A percentile compares a stretch with the other conserved stretches of the same genome.
phyloP scores from a whole-genome alignment of 305 asterid species.

The Fraxinus paxiana region DNA sequence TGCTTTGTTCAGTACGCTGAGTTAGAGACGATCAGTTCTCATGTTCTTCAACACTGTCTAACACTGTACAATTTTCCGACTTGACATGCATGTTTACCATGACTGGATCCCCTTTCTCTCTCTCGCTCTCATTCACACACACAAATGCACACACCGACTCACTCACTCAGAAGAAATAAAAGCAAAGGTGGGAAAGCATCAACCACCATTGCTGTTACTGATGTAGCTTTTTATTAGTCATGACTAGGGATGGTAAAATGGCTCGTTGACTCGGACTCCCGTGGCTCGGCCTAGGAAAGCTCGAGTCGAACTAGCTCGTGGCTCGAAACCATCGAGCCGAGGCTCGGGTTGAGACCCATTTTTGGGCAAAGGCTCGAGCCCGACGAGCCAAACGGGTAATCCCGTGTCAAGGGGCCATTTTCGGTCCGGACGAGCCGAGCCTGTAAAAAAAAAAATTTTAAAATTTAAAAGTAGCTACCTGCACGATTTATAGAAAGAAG shows the following conservation, averaged over 20 bases:
- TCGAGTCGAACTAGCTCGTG: too few relatives aligned
- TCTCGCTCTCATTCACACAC: background rate
- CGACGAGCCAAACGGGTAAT: too few relatives aligned
- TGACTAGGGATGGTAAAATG: background rate
- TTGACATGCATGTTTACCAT: background rate
- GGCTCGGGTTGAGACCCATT: too few relatives aligned
- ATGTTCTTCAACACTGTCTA: background rate
- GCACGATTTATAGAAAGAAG: too few relatives aligned
- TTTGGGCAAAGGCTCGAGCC: too few relatives aligned
- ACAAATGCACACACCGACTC: background rate
- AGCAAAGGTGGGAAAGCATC: conserved; percentile 31
- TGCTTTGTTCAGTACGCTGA: background rate
- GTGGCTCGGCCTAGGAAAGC: too few relatives aligned
- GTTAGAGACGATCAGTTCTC: background rate
- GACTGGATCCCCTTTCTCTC: background rate
- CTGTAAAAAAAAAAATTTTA: too few relatives aligned
- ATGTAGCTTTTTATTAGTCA: background rate
- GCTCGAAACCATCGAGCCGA: too few relatives aligned
- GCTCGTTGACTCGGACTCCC: too few relatives aligned
- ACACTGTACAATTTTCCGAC: background rate
- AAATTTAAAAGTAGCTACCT: too few relatives aligned
- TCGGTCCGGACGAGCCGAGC: too few relatives aligned
- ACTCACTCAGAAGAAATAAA: conserved; percentile 6
- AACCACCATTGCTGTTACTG: conserved; percentile 9
- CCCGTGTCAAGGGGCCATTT: too few relatives aligned